Base-by-base conservation (phyloP, 2,329 filamentous ascomycete species). In the Coleophoma cylindrospora region DNA sequence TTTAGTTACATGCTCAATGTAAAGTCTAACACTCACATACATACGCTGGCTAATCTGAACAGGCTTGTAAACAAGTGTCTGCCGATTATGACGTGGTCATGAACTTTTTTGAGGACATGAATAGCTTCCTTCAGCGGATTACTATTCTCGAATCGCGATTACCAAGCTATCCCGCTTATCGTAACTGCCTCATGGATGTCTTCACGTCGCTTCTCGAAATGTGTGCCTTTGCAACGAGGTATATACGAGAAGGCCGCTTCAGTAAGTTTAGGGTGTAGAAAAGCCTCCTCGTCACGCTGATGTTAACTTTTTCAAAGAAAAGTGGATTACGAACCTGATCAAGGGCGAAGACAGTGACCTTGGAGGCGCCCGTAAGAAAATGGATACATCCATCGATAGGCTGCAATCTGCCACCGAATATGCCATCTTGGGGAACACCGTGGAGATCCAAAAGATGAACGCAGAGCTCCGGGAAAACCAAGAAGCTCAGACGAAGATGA, bases 41-140 rank as follows among this genome's bases (percentile, higher is more conserved):
- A 27, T 27, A 10, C 9, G 27, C 7, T 27, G 27, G 27, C 27
- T 27, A 27, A 27, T 10, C 27, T 27, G 9, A 27, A 45, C 45
- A 47, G 45, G 45, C 45, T 13, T 33, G 61, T 13, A 62, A 60
- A 14, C 54, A 53, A 6, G 66, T 68, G 0, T 65, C 61, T 0
- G 67, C 65, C 0, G 68, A 72, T 40, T 72, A 70, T 34, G 68
- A 72, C 22, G 57, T 66, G 2, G 60, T 72, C 0, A 58, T 66
- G n/a, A 60, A 61, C 4, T 72, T 72, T 47, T 72, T 72, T 45
- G 61, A 66, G 2, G 62, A 66, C 10, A 69, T 70, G 58, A 65
- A 65, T 44, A 65, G 64, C 6, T 70, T 71, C 21, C 56, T 71
- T 4, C 54, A 62, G 22, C 61, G 68, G 1, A 61, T 70, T 1